Conservation (phyloP, 2,329 filamentous ascomycete species). For the Colletotrichum sp. region DNA sequence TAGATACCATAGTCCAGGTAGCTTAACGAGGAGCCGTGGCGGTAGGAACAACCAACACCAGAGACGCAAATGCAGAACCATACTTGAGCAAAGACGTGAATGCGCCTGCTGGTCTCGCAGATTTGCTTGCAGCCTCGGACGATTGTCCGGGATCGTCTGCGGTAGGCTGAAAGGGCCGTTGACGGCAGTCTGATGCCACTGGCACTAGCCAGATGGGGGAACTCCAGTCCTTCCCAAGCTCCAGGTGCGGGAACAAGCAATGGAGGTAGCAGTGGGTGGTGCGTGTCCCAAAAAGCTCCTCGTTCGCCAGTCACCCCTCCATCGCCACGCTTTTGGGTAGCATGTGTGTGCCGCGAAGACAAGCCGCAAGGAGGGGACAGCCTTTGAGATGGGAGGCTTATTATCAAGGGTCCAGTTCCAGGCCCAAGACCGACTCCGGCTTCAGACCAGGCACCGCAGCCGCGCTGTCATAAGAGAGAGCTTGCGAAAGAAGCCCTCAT, state of each 20-base stretch:
- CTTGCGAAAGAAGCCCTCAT: neutral
- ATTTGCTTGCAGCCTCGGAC: slow-evolving; percentile 13
- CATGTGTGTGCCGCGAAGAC: slow-evolving; percentile 15
- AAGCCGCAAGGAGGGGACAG: slow-evolving; percentile 7
- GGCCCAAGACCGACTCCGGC: neutral
- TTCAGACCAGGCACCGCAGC: neutral
- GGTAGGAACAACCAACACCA: neutral
- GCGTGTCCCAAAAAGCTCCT: neutral
- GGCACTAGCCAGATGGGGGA: slow-evolving; percentile 18
- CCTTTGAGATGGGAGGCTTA: slow-evolving; percentile 6
- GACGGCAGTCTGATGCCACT: slow-evolving; percentile 17
- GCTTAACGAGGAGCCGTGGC: neutral
- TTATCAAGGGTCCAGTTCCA: slow-evolving; percentile 1
- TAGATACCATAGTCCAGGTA: neutral
- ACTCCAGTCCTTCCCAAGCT: neutral
- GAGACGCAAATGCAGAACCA: neutral
- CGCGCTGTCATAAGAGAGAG: neutral
- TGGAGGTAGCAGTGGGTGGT: neutral
- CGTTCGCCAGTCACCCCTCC: slow-evolving; percentile 13
- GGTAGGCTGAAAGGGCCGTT: slow-evolving; percentile 12
- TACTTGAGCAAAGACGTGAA: neutral
- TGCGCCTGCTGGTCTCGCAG: neutral
- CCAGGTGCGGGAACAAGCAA: slow-evolving; percentile 2
- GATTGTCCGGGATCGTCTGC: slow-evolving; percentile 18
- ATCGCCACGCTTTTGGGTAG: slow-evolving; percentile 23